phyloP scores from a whole-genome alignment of 1,139 yeast species.

The Blastobotrys raffinosifermentans region DNA sequence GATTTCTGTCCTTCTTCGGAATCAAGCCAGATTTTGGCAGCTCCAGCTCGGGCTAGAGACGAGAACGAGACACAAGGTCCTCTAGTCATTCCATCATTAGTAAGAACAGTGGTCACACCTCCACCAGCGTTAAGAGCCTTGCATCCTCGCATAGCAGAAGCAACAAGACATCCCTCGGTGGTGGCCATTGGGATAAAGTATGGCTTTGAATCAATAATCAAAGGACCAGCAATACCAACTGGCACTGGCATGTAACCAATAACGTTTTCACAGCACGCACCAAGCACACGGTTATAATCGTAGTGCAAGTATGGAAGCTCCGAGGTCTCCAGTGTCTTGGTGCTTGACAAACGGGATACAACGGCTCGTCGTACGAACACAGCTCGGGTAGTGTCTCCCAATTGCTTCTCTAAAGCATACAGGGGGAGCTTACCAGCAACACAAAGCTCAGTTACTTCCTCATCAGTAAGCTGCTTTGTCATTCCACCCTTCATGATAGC shows the following conservation, averaged over 20 bases:
- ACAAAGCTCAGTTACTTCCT: slow-evolving; percentile 68
- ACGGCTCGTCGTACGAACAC: slow-evolving; percentile 90
- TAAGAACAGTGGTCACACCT: slow-evolving; percentile 85
- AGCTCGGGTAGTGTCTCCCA: slow-evolving; percentile 83
- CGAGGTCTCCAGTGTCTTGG: slow-evolving; percentile 68
- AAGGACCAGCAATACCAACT: slow-evolving; percentile 96
- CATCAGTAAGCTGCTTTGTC: slow-evolving; percentile 58
- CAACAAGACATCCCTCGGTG: slow-evolving; percentile 97
- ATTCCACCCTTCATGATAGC: slow-evolving; percentile 65
- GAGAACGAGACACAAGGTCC: slow-evolving; percentile 97
- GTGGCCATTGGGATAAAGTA: slow-evolving; percentile 98
- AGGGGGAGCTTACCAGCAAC: slow-evolving; percentile 76
- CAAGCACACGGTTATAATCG: slow-evolving; percentile 93
- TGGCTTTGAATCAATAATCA: slow-evolving; percentile 79
- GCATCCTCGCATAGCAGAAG: slow-evolving; percentile 98
- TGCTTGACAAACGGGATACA: slow-evolving; percentile 73
- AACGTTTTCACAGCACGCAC: slow-evolving; percentile 98
- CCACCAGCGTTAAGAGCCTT: slow-evolving; percentile 97
- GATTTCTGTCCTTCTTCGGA: slow-evolving; percentile 84
- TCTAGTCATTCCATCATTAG: slow-evolving; percentile 98
- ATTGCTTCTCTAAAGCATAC: slow-evolving; percentile 89
- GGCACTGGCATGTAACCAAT: slow-evolving; percentile 96
- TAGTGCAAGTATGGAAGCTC: slow-evolving; percentile 75
- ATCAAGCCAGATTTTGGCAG: slow-evolving; percentile 92
- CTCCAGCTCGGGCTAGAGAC: slow-evolving; percentile 78